Evolutionary conservation across 306 rosid species (phyloP), one percentile per base, ranked within the genome.

Genomic region (Vicia sativa): DNA sequence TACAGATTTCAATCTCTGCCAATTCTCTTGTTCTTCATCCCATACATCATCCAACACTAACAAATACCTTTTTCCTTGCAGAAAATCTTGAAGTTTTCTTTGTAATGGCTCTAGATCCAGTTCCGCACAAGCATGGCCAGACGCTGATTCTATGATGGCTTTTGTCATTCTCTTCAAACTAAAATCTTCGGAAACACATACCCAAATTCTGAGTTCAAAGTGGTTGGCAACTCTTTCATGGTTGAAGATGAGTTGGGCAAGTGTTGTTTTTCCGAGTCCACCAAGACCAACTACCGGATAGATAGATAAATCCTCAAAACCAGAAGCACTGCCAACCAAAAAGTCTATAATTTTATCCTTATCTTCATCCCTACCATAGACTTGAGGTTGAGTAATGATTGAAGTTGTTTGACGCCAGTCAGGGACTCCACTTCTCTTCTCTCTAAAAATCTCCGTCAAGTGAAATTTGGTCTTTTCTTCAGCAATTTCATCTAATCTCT

Each of bases 381-480:
- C 5, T 12, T 18, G 48, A 14, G 16, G 59, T 45, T 54, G 41
- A 6, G n/a, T 5, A 4, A 54, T 43, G 6, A 2, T 21, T 6
- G 78, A 73, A 16, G 19, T 28, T 2, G 78, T 73, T 66, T 73
- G 37, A 9, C 72, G 72, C 78, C 78, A 64, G 4, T 54, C 59
- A 62, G 39, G 31, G 35, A 62, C 49, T 39, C 35, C 11, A 10
- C 3, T 18, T 42, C 55, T 13, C 38, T 5, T 39, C 3, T 53
- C 58, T 28, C 19, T 10, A 13, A 41, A 41, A 0, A 5, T 15
- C 35, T 38, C 39, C 4, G 35, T 55, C 26, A 73, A 54, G 31
- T 64, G 71, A 73, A 73, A 56, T 9, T 31, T 54, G 2, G 3
- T 55, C 50, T 41, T 64, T 73, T 73, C 78, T 9, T 31, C 15